Evolutionary conservation across 2,329 filamentous ascomycete genomes (phyloP), one percentile per base, ranked within the genome.

Genomic region (Fusarium anthophilum): DNA sequence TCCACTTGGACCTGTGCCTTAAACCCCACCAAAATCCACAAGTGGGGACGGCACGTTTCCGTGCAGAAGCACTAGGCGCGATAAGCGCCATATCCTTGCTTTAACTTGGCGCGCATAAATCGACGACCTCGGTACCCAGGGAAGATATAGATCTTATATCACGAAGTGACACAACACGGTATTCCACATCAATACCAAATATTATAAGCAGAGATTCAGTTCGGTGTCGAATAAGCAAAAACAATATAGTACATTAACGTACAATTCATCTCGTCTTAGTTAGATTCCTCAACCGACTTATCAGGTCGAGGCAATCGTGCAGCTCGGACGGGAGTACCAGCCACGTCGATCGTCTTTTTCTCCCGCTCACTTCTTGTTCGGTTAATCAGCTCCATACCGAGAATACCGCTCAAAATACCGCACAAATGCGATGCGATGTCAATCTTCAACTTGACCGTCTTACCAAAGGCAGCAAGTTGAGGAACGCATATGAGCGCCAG

Each of bases 401-500:
- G 44, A 2, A 86, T 78, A 15, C 89, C 89, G 8, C 84, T 82
- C 24, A 83, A 70, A 70, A 91, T 84, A 45, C 89, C 88, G 13
- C 82, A 84, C 69, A 91, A 69, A 71, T 90, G 89, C 38, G 88
- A 88, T 51, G 85, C 83, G 22, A 90, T 77, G 65, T 91, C 88
- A 39, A 88, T 79, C 56, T 80, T 82, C 60, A 84, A 79, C 69
- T 81, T 82, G 37, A 77, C 80, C 64, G 82, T 81, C 61, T 84
- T 85, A 51, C 86, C 83, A 70, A 87, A 76, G 14, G 81, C 85
- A 24, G 87, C 81, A 30, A 90, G 74, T 75, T 90, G 87, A 44
- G 89, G 74, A 17, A 87, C 86, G 22, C 87, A 76, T 24, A 88
- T 78, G 57, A 88, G 72, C n/a, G 85, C 85, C 61, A 91, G 79